Base-by-base conservation (phyloP, 1,284 basidiomycete genomes). In the Chiua sp. region DNA sequence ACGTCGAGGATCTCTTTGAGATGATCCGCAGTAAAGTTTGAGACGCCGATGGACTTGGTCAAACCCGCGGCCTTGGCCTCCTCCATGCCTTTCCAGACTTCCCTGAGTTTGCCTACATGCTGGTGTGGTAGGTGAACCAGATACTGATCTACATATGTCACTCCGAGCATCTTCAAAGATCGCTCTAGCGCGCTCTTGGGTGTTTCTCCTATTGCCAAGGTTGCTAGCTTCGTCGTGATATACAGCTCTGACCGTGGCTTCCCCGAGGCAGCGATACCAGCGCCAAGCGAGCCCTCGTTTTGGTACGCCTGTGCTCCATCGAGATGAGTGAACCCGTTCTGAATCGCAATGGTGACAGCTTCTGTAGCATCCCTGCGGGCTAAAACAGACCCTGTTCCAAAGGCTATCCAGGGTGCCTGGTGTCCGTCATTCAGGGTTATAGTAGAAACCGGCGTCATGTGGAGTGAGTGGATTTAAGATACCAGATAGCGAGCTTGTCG, bases 21-120 rank as follows among this genome's bases (percentile, higher is more conserved):
- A 65, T 95, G 82, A 60, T 85, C 77, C 22, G 88, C 80, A 20
- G 80, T 82, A 74, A 90, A 95, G 78, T 96, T 96, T 56, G 89
- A 92, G 18, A 97, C 92, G 2, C 94, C 94, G 60, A 96, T 92
- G 47, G 86, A 88, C 73, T 83, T 90, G 44, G 91, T 79, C 50
- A 93, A 75, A 2, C 91, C 91, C 51, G n/a, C n/a, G n/a, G 86
- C 76, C 74, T 91, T 82, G 53, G 90, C 75, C 49, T 81, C 83
- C 71, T 94, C 92, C 81, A 95, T 82, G 16, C 82, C 81, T 63
- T 82, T 82, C 93, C 93, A 96, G 55, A 85, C 73, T 28, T 80
- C 76, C 68, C 80, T 79, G 59, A 90, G 75, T 59, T 78, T 54
- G 77, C 83, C 60, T 73, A 67, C 60, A 77, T 79, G 54, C 64